Percentiles rank a stretch among this genome's conserved stretches.
Evolutionary conservation across 805 yeast genomes (phyloP).

Genomic region (Hanseniaspora pseudoguilliermondii): DNA sequence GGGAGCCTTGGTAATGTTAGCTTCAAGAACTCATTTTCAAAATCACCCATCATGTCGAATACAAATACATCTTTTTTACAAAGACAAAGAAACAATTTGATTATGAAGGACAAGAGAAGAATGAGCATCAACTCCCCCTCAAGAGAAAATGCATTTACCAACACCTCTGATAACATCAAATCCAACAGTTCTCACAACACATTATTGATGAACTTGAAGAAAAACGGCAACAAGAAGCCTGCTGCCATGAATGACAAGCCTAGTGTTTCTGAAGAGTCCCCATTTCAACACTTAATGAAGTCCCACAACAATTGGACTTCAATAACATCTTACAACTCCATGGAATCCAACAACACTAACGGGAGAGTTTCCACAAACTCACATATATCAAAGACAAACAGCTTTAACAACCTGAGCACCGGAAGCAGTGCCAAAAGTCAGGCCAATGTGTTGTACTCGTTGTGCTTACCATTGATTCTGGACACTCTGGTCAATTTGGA

Average conservation of each 20-base stretch:
- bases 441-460: background rate
- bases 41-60: background rate
- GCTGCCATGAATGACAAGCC: background rate
- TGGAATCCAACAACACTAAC: background rate
- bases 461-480: background rate
- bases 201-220: conserved; percentile 5
- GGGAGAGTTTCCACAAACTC: background rate
- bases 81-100: conserved; percentile 1
- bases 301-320: conserved; percentile 9
- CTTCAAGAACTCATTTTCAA: background rate
- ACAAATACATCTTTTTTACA: background rate
- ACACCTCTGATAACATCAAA: background rate
- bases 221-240: background rate
- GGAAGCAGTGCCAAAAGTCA: background rate
- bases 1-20: background rate
- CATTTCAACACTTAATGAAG: conserved; percentile 4
- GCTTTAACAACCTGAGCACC: background rate
- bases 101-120: background rate
- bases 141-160: background rate
- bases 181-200: conserved; percentile 7
- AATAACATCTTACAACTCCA: conserved; percentile 4
- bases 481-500: background rate
- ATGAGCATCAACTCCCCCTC: background rate
- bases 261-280: background rate
- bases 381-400: background rate